These are phyloP conservation scores for Mortierella alpina DNA, from an alignment of 192 early-diverging fungal species.

Conservation along the genomic window DNA sequence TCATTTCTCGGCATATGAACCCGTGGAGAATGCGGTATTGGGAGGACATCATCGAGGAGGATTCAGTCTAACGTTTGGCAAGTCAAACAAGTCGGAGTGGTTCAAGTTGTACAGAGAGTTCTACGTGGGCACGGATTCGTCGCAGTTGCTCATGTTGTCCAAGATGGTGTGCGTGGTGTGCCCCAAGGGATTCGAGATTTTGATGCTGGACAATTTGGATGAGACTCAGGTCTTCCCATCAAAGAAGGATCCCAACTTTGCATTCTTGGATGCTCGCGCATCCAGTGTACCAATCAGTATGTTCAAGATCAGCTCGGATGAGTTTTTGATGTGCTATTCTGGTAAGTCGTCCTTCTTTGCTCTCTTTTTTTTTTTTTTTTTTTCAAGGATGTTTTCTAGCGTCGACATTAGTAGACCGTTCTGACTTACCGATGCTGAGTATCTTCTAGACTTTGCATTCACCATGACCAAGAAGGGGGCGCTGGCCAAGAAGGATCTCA, in stretches of 20 bases:
- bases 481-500: slow-evolving; percentile 75
- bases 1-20: slow-evolving; percentile 46
- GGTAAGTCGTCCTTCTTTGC: slow-evolving; percentile 58
- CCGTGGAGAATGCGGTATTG: slow-evolving; percentile 46
- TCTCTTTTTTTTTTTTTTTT: slow-evolving; percentile 22
- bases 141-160: slow-evolving; percentile 84
- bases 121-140: slow-evolving; percentile 91
- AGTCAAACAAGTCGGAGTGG: slow-evolving; percentile 46
- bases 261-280: slow-evolving; percentile 79
- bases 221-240: slow-evolving; percentile 86
- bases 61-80: slow-evolving; percentile 47
- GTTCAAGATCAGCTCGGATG: slow-evolving; percentile 76
- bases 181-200: slow-evolving; percentile 92
- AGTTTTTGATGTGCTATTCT: slow-evolving; percentile 93
- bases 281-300: slow-evolving; percentile 81
- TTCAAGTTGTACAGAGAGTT: slow-evolving; percentile 76
- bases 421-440: slow-evolving; percentile 5
- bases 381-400: not conserved
- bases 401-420: not conserved
- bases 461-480: slow-evolving; percentile 87
- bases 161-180: slow-evolving; percentile 88
- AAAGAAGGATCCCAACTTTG: slow-evolving; percentile 77
- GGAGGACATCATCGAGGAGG: slow-evolving; percentile 34
- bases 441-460: slow-evolving; percentile 84
- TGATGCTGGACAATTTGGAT: slow-evolving; percentile 83